phyloP scores from a whole-genome alignment of 176 grass and related monocot species.

The Alopecurus myosuroides region DNA sequence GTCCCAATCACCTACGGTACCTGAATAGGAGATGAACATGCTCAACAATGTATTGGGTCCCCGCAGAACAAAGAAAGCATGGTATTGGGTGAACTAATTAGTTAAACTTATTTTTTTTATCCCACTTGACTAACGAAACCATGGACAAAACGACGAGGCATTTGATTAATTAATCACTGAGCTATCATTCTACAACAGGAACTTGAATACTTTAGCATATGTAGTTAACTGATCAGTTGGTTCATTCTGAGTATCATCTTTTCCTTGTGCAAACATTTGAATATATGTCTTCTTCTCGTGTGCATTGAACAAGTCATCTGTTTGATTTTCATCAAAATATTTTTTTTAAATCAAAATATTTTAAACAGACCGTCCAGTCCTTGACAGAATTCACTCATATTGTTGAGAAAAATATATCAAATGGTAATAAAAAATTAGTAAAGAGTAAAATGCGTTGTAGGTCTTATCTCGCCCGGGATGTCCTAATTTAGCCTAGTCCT shows the following conservation, averaged over 20 bases:
- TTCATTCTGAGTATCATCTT: not conserved
- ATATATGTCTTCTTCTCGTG: constrained; percentile 1
- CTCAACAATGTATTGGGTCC: not conserved
- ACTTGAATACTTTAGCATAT: not conserved
- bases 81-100: not conserved
- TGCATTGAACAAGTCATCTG: constrained; percentile 23
- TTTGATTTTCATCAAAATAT: no score
- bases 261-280: not conserved
- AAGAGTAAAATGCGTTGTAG: no score
- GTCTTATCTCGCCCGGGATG: no score
- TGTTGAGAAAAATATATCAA: no score
- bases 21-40: not conserved
- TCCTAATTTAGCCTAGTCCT: no score
- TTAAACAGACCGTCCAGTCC: not conserved
- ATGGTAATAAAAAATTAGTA: no score
- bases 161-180: not conserved
- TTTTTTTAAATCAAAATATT: not conserved
- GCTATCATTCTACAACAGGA: not conserved
- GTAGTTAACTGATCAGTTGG: not conserved
- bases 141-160: not conserved
- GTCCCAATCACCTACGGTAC: constrained; percentile 10
- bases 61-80: no score
- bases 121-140: not conserved
- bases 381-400: no score
- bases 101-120: not conserved